Evolutionary conservation across 768 basidiomycete genomes (phyloP), one percentile per base, ranked within the genome.

Genomic region (Tulasnella sp.): DNA sequence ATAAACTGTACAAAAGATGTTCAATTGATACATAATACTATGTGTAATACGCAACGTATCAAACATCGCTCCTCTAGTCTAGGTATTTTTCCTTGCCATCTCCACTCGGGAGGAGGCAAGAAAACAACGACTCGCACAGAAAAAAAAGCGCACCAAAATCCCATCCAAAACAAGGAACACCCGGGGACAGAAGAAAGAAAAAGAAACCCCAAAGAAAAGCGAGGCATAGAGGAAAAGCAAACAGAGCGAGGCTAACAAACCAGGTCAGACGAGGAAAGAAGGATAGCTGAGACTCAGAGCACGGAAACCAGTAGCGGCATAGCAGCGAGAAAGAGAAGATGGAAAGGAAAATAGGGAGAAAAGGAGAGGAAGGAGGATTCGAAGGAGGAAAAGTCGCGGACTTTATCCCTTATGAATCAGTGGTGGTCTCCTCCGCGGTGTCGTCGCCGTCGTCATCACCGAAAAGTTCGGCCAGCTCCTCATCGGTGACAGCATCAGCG

Each of bases 401-500:
- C n/a, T 24, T 12, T 75, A 0, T 41, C 46, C 7, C 20, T 20
- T 40, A 76, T 50, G 75, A 14, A 12, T 31, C 28, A 28, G 60
- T 44, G 44, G 44, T 44, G 11, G 44, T 11, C 37, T 75, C 73
- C 37, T 41, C 41, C 41, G 73, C 6, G n/a, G 11, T 44, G 44
- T 44, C 44, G 14, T 73, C 73, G 73, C 44, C 74, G 74, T 42
- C 74, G 22, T 28, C 74, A 3, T 31, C n/a, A 20, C 1, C 34
- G 28, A 69, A 31, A 31, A 69, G 64, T 69, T 44, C 74, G 14
- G 31, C 74, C n/a, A 60, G 48, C 9, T 74, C 64, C 6, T 37
- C 79, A 22, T 22, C 72, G 9, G 41, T 80, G 79, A 80, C 72
- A 6, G 74, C 79, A 34, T 46, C 34, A 37, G n/a, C 76, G 20